These are phyloP conservation scores for Coemansia sp. DNA, from an alignment of 192 early-diverging fungal genomes.

Conservation along the genomic window DNA sequence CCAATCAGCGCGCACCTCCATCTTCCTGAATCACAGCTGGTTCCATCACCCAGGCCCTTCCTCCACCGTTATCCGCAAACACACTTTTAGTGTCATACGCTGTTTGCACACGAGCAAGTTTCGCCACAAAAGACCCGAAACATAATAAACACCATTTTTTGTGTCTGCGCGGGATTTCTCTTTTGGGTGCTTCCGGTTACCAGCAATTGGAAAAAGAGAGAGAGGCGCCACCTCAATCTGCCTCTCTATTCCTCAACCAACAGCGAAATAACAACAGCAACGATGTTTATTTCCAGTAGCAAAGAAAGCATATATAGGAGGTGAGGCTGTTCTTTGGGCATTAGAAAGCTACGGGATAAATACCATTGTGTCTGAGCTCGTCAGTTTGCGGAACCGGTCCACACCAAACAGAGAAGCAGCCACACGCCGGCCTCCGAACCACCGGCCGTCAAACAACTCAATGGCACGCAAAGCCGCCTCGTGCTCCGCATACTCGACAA, in stretches of 20 bases:
- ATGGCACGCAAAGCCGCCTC: slow-evolving; percentile 54
- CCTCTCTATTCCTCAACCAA: background rate
- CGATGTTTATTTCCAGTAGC: too few relatives aligned
- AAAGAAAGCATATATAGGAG: too few relatives aligned
- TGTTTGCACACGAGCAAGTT: too few relatives aligned
- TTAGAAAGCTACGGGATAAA: slow-evolving; percentile 35
- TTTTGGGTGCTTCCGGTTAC: background rate
- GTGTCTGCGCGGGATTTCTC: background rate
- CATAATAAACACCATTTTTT: background rate
- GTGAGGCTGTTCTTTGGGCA: too few relatives aligned
- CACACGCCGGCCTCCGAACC: slow-evolving; percentile 79
- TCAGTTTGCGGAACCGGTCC: slow-evolving; percentile 54
- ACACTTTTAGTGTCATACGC: too few relatives aligned
- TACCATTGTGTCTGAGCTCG: slow-evolving; percentile 52
- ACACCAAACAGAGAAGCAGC: slow-evolving; percentile 61
- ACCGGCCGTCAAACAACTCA: slow-evolving; percentile 71
- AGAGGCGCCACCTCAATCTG: too few relatives aligned
- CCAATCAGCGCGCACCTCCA: background rate
- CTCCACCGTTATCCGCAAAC: too few relatives aligned
- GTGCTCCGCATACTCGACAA: slow-evolving; percentile 66
- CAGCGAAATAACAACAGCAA: too few relatives aligned
- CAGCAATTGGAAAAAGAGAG: background rate
- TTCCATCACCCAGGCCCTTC: background rate
- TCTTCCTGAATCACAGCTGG: background rate
- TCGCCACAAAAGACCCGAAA: too few relatives aligned